Evolutionary conservation across 2,329 filamentous ascomycete genomes (phyloP), one percentile per base, ranked within the genome.

Genomic region (Scedosporium apiospermum): DNA sequence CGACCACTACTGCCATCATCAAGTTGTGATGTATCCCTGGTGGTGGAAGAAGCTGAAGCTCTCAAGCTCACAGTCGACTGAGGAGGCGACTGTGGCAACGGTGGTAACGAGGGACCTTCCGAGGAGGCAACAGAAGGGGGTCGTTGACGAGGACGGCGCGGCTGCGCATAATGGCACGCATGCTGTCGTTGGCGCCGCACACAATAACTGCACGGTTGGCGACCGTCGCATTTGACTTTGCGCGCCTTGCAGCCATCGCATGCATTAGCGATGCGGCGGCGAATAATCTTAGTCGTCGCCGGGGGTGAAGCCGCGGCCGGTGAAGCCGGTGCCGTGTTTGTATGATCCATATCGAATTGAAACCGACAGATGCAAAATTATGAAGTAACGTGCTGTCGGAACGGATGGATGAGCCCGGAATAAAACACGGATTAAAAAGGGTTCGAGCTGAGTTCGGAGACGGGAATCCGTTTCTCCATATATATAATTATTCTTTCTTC

Each of bases 161-260:
- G 76, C 3, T 77, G 74, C 12, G 80, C 80, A 65, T 82, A 83
- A 60, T 73, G 77, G 63, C 81, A 83, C 4, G 72, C 65, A 7
- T 77, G 71, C 6, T 76, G 72, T 23, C 76, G 74, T 63, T 75
- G 76, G 0, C 79, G 74, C 1, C 75, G 71, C 10, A 73, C 73
- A 65, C 81, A 84, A 66, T 82, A 82, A 46, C 74, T 73, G 68
- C 81, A 84, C 0, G 81, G 81, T n/a, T 60, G 21, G n/a, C 34
- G 74, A 1, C 81, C 81, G 65, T 82, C 80, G 68, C 81, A 84
- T 70, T 81, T 82, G 49, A 83, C 78, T 74, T 83, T 83, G 62
- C 80, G 76, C 10, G 77, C 74, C 66, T 83, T 83, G 73, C 81
- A 83, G 2, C 76, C 75, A 65, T 83, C 80, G 69, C 81, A 83